These are phyloP conservation scores for Geotrichum fermentans DNA, from an alignment of 1,139 yeast species.

Conservation along the genomic window DNA sequence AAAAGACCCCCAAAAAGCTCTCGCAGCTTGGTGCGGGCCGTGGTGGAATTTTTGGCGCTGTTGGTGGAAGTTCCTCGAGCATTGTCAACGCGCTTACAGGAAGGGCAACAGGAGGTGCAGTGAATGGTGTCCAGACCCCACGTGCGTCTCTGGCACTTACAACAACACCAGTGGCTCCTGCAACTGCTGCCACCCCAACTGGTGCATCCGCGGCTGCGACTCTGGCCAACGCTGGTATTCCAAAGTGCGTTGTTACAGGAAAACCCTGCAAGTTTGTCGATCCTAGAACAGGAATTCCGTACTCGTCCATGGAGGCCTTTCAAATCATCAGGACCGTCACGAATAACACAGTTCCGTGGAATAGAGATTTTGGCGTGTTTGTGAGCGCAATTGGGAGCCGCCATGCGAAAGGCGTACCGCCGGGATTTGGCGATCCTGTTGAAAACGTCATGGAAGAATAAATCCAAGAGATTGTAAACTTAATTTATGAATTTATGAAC, in stretches of 20 bases:
- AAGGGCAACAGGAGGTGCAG: constrained; percentile 7
- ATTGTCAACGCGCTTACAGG: background rate
- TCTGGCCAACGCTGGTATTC: constrained; percentile 18
- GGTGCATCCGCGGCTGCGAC: constrained; percentile 21
- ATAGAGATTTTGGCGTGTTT: constrained; percentile 62
- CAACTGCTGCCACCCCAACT: constrained; percentile 21
- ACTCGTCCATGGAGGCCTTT: constrained; percentile 75
- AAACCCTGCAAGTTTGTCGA: constrained; percentile 78
- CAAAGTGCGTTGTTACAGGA: constrained; percentile 71
- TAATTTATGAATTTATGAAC: background rate
- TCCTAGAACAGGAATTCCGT: constrained; percentile 77
- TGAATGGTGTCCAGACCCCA: constrained; percentile 8
- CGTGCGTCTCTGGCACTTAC: constrained; percentile 12
- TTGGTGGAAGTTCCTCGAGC: constrained; percentile 6
- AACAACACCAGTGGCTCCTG: constrained; percentile 19
- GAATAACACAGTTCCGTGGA: constrained; percentile 67
- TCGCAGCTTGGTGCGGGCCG: constrained; percentile 8
- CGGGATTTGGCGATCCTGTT: constrained; percentile 49
- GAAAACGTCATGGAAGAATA: background rate
- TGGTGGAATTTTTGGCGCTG: constrained; percentile 10
- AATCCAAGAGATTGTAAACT: background rate
- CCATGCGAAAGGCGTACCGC: constrained; percentile 87
- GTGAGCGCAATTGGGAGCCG: constrained; percentile 55
- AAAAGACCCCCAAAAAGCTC: background rate
- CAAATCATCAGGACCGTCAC: constrained; percentile 63